Base-by-base conservation (phyloP, 2,329 filamentous ascomycete species). In the Cladophialophora carrionii region DNA sequence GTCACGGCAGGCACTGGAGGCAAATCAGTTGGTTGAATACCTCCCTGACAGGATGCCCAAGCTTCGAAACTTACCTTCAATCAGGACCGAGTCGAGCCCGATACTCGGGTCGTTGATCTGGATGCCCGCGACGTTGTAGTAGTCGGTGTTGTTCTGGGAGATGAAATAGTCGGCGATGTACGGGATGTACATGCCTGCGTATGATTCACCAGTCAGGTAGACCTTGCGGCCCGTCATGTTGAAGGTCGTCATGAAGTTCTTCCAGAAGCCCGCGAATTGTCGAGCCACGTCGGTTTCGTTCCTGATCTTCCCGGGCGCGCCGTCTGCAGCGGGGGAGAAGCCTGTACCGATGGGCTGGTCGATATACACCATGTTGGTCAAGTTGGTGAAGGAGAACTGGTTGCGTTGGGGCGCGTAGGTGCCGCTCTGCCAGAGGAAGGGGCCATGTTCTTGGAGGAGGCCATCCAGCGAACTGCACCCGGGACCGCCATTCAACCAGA, bases 341-440 rank as follows among this genome's bases (percentile, higher is more conserved):
- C 90, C 90, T 0, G 89, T 89, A 46, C 83, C 83, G n/a, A 85
- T 79, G 0, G 79, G 80, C 49, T 71, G 66, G 32, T 69, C 65
- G 17, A 68, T 53, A 20, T 62, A 70, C 7, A 75, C 54, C 72
- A 75, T 73, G 52, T 74, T 75, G 12, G 73, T 75, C 17, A 75
- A 53, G 57, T 74, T 74, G 8, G 52, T 62, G 56, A 70, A 74
- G 17, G 71, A 70, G 64, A 71, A 74, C 34, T 73, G 70, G 43
- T 75, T 75, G 37, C 63, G 70, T 0, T 87, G 81, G 0, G 90
- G 89, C 20, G 82, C 81, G 62, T 82, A 84, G 0, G 89, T 93
- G 37, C 91, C 91, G 12, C 85, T 82, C 73, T 89, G 85, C 88
- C 88, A 91, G 4, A 84, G 63, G 72, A 91, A 89, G 0, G 0